Conservation (phyloP, 2,329 filamentous ascomycete genomes). For the Alternaria tenuissima region DNA sequence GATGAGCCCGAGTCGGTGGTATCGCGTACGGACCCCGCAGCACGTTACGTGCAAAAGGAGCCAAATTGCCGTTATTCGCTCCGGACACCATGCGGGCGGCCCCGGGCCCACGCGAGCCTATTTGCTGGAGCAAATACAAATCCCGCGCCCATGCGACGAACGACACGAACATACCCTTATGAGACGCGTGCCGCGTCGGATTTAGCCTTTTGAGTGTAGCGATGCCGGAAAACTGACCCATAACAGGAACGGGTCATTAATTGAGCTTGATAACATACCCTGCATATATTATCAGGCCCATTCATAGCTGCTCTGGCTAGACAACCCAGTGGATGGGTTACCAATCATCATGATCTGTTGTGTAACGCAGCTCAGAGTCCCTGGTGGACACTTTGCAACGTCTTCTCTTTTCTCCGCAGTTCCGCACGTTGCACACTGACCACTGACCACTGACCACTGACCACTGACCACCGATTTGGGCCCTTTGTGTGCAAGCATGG, state of each 20-base stretch:
- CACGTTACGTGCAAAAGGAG: slow-evolving; percentile 10
- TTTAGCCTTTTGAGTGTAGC: background rate
- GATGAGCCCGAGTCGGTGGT: background rate
- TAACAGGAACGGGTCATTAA: background rate
- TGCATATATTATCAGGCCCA: background rate
- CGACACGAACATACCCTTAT: background rate
- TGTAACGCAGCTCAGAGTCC: background rate
- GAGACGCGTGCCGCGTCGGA: background rate
- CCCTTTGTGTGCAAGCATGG: slow-evolving; percentile 15
- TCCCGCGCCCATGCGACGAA: background rate
- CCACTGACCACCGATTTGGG: background rate
- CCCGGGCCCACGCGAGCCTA: slow-evolving; percentile 15
- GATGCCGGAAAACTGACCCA: background rate
- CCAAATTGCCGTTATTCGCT: slow-evolving; percentile 10
- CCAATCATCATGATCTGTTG: background rate
- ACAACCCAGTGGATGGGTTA: background rate
- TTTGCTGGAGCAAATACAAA: slow-evolving; percentile 12
- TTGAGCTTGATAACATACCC: background rate
- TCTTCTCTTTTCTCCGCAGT: background rate
- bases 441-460: background rate
- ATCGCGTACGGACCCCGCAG: slow-evolving; percentile 3
- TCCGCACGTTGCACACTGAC: slow-evolving; percentile 1
- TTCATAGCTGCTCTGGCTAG: background rate
- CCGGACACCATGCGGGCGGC: slow-evolving; percentile 18
- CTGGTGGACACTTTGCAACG: background rate